Conservation (phyloP, 805 yeast species). For the Lipomyces spencermartinsiae region DNA sequence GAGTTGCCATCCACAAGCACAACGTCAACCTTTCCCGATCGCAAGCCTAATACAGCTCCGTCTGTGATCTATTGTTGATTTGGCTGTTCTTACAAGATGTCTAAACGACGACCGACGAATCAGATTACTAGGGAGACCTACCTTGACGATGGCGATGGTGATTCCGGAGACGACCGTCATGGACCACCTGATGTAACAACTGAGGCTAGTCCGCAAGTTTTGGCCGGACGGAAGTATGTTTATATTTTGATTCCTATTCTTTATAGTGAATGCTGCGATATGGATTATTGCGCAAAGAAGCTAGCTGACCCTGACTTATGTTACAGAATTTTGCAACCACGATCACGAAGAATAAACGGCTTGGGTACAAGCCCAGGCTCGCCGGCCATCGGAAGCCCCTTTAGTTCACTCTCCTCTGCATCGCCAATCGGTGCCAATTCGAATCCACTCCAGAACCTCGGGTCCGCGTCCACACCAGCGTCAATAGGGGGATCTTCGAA, state of each 20-base stretch:
- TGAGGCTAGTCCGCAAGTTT: constrained; percentile 26
- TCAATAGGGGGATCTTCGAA: background rate
- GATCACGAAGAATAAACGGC: constrained; percentile 9
- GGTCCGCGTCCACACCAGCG: background rate
- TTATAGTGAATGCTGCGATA: background rate
- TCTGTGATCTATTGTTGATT: background rate
- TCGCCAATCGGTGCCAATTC: background rate
- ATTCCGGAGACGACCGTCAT: constrained; percentile 33
- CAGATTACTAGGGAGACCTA: constrained; percentile 27
- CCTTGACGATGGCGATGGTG: constrained; percentile 14
- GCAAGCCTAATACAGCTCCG: background rate
- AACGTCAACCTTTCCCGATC: background rate
- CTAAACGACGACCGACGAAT: constrained; percentile 27
- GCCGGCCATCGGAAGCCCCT: constrained; percentile 1
- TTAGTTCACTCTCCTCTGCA: background rate
- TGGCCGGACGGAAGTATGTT: constrained; percentile 34
- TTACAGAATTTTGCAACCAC: constrained; percentile 14
- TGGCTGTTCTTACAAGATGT: constrained; percentile 18
- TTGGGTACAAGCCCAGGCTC: background rate
- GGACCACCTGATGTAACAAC: constrained; percentile 33
- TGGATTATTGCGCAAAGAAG: background rate
- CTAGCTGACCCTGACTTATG: background rate
- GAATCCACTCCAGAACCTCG: background rate
- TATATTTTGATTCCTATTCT: background rate
- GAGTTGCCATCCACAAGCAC: background rate